phyloP scores from a whole-genome alignment of 495 filamentous ascomycete species.

The Lophium mytilinum region DNA sequence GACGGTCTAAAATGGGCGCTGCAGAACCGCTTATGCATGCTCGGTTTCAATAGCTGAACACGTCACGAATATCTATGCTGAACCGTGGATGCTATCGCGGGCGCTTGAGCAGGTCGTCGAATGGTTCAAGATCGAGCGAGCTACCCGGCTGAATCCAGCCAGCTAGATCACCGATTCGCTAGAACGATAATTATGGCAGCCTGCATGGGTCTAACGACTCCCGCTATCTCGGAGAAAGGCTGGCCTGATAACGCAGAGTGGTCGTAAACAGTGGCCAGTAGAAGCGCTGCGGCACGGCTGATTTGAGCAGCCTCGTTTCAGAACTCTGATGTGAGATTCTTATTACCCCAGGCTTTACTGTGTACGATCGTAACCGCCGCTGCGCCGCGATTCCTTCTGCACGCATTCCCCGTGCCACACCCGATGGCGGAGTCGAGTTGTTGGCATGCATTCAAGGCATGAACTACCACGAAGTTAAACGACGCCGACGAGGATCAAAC shows the following conservation, averaged over 20 bases:
- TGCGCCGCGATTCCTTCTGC: neutral
- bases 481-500: neutral
- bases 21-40: neutral
- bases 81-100: neutral
- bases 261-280: neutral
- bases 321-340: neutral
- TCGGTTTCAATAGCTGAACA: conserved; percentile 1
- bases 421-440: neutral
- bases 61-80: neutral
- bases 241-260: neutral
- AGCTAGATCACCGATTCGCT: neutral
- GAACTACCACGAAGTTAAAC: conserved; percentile 9
- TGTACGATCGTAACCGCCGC: neutral
- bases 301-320: neutral
- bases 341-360: neutral
- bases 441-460: conserved; percentile 12
- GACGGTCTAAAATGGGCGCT: neutral
- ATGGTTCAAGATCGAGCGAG: neutral
- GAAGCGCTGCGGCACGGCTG: neutral
- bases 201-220: neutral
- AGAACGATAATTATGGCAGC: neutral
- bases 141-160: neutral
- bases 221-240: neutral
- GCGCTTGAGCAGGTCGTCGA: neutral
- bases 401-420: neutral